These are phyloP conservation scores for Neolecta irregularis DNA, from an alignment of 1,139 yeast genomes.

Conservation along the genomic window DNA sequence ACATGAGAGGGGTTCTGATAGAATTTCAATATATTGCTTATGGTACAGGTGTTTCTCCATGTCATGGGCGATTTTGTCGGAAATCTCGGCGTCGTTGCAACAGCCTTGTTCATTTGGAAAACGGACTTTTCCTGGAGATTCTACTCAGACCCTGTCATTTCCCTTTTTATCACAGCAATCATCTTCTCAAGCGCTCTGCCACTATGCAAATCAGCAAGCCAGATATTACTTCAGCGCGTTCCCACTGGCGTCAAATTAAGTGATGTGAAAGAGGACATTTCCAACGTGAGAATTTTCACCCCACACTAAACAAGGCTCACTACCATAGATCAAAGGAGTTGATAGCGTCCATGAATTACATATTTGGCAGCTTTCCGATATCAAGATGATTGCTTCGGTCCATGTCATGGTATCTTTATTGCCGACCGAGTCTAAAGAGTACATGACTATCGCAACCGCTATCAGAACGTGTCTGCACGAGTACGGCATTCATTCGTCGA, in stretches of 20 bases:
- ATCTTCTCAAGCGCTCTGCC: constrained; percentile 88
- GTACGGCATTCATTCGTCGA: constrained; percentile 81
- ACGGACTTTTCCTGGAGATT: constrained; percentile 78
- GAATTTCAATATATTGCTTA: constrained; percentile 42
- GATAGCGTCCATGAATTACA: constrained; percentile 86
- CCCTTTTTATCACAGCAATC: constrained; percentile 70
- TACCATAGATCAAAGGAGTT: constrained; percentile 47
- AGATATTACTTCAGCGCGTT: constrained; percentile 81
- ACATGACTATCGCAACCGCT: constrained; percentile 53
- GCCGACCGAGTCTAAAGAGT: constrained; percentile 29
- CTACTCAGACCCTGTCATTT: constrained; percentile 73
- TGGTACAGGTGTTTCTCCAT: constrained; percentile 94
- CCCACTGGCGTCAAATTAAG: constrained; percentile 70
- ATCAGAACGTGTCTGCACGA: constrained; percentile 69
- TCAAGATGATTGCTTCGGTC: constrained; percentile 70
- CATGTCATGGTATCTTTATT: constrained; percentile 60
- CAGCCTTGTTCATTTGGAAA: constrained; percentile 88
- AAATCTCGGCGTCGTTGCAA: constrained; percentile 76
- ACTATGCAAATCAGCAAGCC: constrained; percentile 69
- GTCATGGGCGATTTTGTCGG: constrained; percentile 95
- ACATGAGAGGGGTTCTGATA: too few relatives aligned
- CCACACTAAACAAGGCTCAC: not conserved
- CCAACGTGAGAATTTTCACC: constrained; percentile 16
- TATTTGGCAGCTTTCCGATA: constrained; percentile 90
- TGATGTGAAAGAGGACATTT: constrained; percentile 51